A percentile compares a stretch with the other conserved stretches of the same genome.
phyloP scores from a whole-genome alignment of 2,329 filamentous ascomycete species.

The Aspergillus jensenii region DNA sequence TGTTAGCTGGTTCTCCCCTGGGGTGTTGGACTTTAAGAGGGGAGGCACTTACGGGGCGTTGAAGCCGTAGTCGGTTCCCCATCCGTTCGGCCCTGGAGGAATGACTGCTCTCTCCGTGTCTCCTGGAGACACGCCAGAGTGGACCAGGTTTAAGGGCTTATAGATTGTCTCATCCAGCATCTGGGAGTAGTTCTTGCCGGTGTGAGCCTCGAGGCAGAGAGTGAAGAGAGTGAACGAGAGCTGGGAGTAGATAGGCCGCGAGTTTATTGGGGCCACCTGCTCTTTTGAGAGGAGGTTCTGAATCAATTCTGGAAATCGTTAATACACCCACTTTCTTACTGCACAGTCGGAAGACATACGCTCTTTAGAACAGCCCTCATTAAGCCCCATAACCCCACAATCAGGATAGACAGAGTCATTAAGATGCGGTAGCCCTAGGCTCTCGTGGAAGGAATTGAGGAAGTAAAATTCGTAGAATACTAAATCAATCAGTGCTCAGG shows the following conservation, averaged over 20 bases:
- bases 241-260: constrained; percentile 44
- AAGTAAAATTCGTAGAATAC: constrained; percentile 41
- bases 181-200: constrained; percentile 25
- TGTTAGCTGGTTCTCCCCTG: not conserved
- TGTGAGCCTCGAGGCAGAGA: constrained; percentile 32
- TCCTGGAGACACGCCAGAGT: constrained; percentile 30
- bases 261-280: constrained; percentile 30
- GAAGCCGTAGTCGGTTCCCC: constrained; percentile 36
- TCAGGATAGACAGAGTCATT: constrained; percentile 34
- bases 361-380: constrained; percentile 33
- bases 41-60: constrained; percentile 32
- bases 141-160: constrained; percentile 24
- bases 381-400: constrained; percentile 40
- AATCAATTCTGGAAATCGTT: constrained; percentile 30
- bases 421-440: constrained; percentile 40
- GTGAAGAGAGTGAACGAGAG: constrained; percentile 41
- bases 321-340: not conserved
- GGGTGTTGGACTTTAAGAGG: not conserved
- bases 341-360: constrained; percentile 20
- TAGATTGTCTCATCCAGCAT: constrained; percentile 25
- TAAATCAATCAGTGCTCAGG: constrained; percentile 5
- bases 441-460: constrained; percentile 35
- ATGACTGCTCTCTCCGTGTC: constrained; percentile 31
- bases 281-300: constrained; percentile 30
- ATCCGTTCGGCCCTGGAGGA: constrained; percentile 30